phyloP scores from a whole-genome alignment of 176 grass and related monocot genomes.

The Bothriochloa decipiens region DNA sequence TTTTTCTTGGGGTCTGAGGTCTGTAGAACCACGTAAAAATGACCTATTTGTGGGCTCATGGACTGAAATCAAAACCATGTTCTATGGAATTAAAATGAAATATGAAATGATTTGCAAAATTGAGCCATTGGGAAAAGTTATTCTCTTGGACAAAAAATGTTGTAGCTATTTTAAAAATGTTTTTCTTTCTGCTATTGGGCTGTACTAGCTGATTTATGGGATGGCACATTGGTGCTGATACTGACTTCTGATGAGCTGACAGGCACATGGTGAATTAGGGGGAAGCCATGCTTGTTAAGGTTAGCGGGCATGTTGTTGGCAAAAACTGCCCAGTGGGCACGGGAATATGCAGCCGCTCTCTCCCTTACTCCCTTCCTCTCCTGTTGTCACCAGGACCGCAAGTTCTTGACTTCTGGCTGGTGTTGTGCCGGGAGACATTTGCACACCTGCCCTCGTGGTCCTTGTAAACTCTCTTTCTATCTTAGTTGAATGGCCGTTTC shows the following conservation, averaged over 20 bases:
- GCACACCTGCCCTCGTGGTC: no score
- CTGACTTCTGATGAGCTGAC: slow-evolving; percentile 2
- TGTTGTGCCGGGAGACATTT: no score
- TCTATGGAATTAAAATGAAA: not conserved
- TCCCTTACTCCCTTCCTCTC: no score
- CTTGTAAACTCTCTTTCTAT: not conserved
- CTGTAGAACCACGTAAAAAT: not conserved
- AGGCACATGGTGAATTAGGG: not conserved
- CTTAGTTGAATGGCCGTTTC: not conserved
- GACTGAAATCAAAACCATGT: not conserved
- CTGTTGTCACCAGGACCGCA: no score
- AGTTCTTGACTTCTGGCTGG: no score
- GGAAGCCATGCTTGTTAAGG: not conserved
- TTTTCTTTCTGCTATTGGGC: not conserved
- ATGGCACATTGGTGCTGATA: not conserved
- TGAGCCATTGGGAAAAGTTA: not conserved
- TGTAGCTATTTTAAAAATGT: not conserved
- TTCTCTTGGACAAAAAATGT: not conserved
- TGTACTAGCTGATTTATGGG: slow-evolving; percentile 4
- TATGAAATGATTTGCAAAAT: not conserved
- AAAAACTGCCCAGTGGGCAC: not conserved
- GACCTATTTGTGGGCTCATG: not conserved
- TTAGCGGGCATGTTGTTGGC: not conserved
- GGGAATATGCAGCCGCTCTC: no score
- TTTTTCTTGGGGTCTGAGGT: not conserved